These are phyloP conservation scores for Rhizoclosmatium globosum DNA, from an alignment of 192 early-diverging fungal genomes.

Conservation along the genomic window DNA sequence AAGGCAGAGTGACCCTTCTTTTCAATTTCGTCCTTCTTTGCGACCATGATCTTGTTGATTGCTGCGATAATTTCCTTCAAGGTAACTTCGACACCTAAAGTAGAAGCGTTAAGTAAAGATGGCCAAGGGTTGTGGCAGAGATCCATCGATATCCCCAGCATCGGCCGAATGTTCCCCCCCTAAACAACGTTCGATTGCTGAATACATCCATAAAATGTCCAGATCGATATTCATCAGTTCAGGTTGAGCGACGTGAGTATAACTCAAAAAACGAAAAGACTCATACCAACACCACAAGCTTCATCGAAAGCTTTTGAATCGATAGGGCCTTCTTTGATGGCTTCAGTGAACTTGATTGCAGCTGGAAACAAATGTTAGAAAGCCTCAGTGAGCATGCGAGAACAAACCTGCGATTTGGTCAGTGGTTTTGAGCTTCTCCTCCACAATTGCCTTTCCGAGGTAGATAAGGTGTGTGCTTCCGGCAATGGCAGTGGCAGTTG, in stretches of 20 bases:
- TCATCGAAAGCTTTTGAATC: constrained; percentile 79
- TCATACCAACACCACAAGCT: constrained; percentile 91
- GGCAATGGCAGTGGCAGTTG: constrained; percentile 82
- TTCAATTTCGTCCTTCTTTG: constrained; percentile 74
- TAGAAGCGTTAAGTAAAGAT: constrained; percentile 2
- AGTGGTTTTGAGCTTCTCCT: constrained; percentile 66
- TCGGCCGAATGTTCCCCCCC: too few species aligned
- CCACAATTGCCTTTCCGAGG: constrained; percentile 81
- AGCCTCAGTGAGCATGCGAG: background rate
- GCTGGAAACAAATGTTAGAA: constrained; percentile 56
- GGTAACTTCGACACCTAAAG: constrained; percentile 82
- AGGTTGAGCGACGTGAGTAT: too few species aligned
- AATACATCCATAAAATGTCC: too few species aligned
- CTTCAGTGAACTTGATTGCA: constrained; percentile 88
- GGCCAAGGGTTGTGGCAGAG: too few species aligned
- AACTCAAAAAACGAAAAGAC: background rate
- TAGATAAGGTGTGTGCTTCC: constrained; percentile 73
- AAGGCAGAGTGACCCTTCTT: constrained; percentile 86
- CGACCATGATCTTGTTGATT: constrained; percentile 70
- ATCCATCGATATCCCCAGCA: too few species aligned
- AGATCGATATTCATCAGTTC: too few species aligned
- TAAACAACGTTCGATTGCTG: too few species aligned
- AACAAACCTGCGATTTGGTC: constrained; percentile 87
- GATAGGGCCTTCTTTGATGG: constrained; percentile 57
- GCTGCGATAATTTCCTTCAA: constrained; percentile 75